These are phyloP conservation scores for Ophiostoma quercus DNA, from an alignment of 2,329 filamentous ascomycete species.

Conservation along the genomic window DNA sequence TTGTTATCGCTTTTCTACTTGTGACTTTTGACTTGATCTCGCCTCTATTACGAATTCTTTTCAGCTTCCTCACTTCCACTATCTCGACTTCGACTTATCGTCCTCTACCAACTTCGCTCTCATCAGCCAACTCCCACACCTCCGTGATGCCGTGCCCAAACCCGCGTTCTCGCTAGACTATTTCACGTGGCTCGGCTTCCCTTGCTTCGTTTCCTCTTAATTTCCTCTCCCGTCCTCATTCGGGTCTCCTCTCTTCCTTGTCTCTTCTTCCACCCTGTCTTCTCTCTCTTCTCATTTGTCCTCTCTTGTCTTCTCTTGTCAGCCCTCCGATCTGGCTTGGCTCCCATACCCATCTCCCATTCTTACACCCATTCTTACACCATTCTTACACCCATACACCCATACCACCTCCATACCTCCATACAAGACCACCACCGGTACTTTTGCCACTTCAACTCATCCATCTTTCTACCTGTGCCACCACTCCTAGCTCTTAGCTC, in stretches of 20 bases:
- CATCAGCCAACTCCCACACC: not conserved
- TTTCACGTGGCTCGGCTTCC: not conserved
- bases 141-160: constrained; percentile 8
- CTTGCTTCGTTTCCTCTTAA: not conserved
- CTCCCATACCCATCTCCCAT: too few species aligned
- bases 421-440: not conserved
- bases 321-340: not conserved
- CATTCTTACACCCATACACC: too few species aligned
- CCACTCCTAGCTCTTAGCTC: constrained; percentile 4
- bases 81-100: not conserved
- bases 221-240: not conserved
- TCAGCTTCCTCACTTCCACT: not conserved
- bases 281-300: too few species aligned
- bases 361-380: too few species aligned
- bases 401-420: too few species aligned
- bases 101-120: too few species aligned
- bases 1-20: not conserved
- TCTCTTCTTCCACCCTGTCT: not conserved
- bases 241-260: not conserved
- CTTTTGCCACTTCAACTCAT: not conserved
- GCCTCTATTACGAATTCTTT: too few species aligned
- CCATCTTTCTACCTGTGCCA: not conserved
- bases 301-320: not conserved
- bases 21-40: too few species aligned
- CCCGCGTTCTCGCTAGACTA: constrained; percentile 6